These are phyloP conservation scores for Actinomortierella ambigua DNA, from an alignment of 371 early-diverging fungal species.

Conservation along the genomic window DNA sequence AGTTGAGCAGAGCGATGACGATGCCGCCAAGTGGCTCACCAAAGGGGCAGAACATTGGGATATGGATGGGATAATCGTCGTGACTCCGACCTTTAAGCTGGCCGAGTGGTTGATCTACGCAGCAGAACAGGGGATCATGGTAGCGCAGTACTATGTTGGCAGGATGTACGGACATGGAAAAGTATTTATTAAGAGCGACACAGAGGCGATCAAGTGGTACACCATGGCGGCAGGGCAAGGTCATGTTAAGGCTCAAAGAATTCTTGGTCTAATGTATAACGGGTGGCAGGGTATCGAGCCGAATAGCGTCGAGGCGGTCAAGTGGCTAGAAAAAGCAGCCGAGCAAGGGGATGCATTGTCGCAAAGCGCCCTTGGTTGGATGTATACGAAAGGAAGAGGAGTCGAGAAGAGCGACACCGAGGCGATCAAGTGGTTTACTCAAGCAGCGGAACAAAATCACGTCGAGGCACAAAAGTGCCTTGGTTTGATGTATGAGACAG, in stretches of 20 bases:
- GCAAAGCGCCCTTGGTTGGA: slow-evolving; percentile 77
- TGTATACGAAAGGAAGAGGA: slow-evolving; percentile 82
- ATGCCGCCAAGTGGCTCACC: slow-evolving; percentile 76
- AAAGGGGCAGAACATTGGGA: no score
- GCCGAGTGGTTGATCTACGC: no score
- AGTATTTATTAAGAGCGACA: no score
- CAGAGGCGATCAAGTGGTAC: slow-evolving; percentile 64
- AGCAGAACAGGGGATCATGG: no score
- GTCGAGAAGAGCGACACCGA: slow-evolving; percentile 56
- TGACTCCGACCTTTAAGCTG: no score
- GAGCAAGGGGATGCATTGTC: slow-evolving; percentile 77
- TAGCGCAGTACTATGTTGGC: no score
- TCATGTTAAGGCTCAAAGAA: slow-evolving; percentile 61
- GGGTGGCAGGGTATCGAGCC: slow-evolving; percentile 73
- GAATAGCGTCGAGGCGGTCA: slow-evolving; percentile 62
- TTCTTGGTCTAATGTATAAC: slow-evolving; percentile 79
- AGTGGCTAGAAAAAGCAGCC: slow-evolving; percentile 71
- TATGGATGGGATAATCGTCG: no score
- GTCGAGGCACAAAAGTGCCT: slow-evolving; percentile 80
- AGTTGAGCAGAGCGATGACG: slow-evolving; percentile 63
- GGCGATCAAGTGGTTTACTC: slow-evolving; percentile 75
- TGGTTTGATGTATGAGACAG: slow-evolving; percentile 77
- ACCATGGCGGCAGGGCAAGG: slow-evolving; percentile 54
- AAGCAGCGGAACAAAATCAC: slow-evolving; percentile 70
- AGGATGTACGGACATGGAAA: no score